Evolutionary conservation across 1,139 yeast genomes (phyloP), one percentile per base, ranked within the genome.

Genomic region (Torulaspora globosa): DNA sequence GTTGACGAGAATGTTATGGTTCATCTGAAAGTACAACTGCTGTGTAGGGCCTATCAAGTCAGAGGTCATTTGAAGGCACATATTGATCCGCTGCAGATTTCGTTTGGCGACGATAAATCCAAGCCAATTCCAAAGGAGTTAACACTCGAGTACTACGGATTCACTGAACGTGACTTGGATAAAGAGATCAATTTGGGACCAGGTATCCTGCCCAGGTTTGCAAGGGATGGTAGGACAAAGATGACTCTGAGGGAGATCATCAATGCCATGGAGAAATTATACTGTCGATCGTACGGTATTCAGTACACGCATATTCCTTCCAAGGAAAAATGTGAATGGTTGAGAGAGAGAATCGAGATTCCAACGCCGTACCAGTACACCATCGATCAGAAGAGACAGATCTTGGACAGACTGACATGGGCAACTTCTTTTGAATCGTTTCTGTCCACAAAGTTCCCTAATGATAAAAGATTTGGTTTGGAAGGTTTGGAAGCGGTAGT

Each of bases 401-500:
- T 92, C 60, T 77, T 94, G 65, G 99, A 92, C 70, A 84, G 99
- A 69, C 74, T 92, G 65, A 88, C 92, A 69, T 94, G 99, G 98
- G 80, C 97, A 40, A 83, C 96, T 52, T 83, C 90, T 44, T 92
- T 92, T 63, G 99, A 92, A 75, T 72, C 84, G 47, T 92, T 94
- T 78, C 74, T 92, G 64, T 80, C 96, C 42, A 82, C 96, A 50
- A 92, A 92, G 72, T 94, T 89, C 77, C 98, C 99, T 56, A 92
- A 89, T 71, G 99, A 92, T 69, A 92, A 92, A 76, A 84, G 98
- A 73, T 92, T 92, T 66, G 98, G 98, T 70, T 77, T 92, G 53
- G 99, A 92, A 75, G 99, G 99, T 74, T 95, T 95, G 55, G 99
- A 92, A 73, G 76, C 96, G 39, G 85, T 86, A 62, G 88, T 92